phyloP scores from a whole-genome alignment of 768 basidiomycete genomes.

The Calvatia gigantea region DNA sequence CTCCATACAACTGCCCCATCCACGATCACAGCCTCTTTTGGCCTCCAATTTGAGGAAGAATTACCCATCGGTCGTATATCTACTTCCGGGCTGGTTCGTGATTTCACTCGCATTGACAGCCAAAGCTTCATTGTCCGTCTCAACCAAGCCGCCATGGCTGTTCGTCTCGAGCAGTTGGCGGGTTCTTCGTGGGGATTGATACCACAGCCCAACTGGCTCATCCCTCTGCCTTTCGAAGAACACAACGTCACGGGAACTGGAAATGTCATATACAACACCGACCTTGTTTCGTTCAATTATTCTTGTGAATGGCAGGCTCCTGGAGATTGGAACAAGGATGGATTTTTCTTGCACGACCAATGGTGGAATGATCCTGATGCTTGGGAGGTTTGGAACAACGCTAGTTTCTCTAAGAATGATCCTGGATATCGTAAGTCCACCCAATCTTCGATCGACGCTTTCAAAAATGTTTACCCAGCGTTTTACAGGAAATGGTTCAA shows the following conservation, averaged over 20 bases:
- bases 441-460: no score
- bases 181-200: not conserved
- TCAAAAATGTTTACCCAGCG: not conserved
- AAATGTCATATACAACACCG: not conserved
- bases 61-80: constrained; percentile 2
- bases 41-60: not conserved
- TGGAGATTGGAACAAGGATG: not conserved
- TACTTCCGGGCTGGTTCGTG: not conserved
- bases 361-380: not conserved
- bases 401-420: not conserved
- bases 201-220: not conserved
- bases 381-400: not conserved
- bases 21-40: not conserved
- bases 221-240: not conserved
- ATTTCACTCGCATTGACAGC: not conserved
- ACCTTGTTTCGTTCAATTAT: not conserved
- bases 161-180: not conserved
- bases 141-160: not conserved
- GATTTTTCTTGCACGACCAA: not conserved
- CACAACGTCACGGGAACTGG: not conserved
- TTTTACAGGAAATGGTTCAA: not conserved
- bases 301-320: constrained; percentile 5
- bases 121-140: not conserved
- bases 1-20: not conserved
- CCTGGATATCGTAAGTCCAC: no score